Conservation (phyloP, 805 yeast genomes). For the Kodamaea neixiangensis region DNA sequence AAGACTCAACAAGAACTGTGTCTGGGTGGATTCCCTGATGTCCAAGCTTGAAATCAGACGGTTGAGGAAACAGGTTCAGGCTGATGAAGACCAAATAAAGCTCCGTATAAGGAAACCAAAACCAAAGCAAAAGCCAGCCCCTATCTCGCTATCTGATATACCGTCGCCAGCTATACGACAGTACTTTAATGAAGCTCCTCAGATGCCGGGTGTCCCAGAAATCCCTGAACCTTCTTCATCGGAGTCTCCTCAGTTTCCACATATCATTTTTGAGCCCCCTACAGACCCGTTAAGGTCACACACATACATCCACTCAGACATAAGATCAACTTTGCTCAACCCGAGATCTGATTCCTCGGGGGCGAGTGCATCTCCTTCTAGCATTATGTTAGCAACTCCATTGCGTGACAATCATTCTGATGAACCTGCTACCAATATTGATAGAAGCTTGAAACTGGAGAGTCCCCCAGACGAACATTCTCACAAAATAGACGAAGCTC, state of each 20-base stretch:
- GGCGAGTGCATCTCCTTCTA: not conserved
- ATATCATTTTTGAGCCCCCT: not conserved
- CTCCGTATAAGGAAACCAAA: conserved; percentile 36
- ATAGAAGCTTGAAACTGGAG: not conserved
- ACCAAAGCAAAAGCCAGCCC: not conserved
- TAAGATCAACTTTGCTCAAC: conserved; percentile 11
- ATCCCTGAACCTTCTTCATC: not conserved
- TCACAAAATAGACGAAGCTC: not conserved
- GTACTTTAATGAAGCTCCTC: not conserved
- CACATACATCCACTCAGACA: conserved; percentile 15
- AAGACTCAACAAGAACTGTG: conserved; percentile 48
- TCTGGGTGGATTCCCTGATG: conserved; percentile 50
- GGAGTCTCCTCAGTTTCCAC: not conserved
- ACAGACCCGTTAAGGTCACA: conserved; percentile 6
- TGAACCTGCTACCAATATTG: not conserved
- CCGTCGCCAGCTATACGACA: not conserved
- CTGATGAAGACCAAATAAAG: conserved; percentile 43
- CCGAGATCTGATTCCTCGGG: not conserved
- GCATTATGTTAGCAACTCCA: not conserved
- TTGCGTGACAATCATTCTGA: not conserved
- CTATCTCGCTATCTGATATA: not conserved
- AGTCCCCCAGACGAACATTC: not conserved
- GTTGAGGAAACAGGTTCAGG: conserved; percentile 38
- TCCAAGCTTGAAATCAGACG: conserved; percentile 34
- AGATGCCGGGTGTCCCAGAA: not conserved